Conservation (phyloP, 331 rosid species). For the Stylosanthes scabra region DNA sequence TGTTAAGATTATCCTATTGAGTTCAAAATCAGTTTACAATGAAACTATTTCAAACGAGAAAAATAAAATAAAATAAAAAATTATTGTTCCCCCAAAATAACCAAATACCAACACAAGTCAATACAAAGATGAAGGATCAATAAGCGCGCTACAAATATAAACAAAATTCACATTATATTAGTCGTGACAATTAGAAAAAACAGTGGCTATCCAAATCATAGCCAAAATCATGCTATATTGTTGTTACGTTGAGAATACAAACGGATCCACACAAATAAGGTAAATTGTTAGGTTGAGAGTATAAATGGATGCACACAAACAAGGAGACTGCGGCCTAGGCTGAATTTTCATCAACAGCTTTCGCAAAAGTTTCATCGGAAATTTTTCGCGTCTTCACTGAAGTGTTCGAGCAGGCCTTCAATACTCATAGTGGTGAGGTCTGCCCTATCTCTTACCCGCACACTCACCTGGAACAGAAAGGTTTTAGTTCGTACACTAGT, state of each 20-base stretch:
- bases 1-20: not conserved
- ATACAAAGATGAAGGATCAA: not conserved
- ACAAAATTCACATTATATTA: constrained; percentile 23
- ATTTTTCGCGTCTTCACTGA: constrained; percentile 67
- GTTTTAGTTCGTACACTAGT: constrained; percentile 15
- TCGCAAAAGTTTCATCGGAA: constrained; percentile 50
- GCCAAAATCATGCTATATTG: constrained; percentile 25
- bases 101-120: not conserved
- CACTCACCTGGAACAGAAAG: constrained; percentile 79
- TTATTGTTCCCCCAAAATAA: not conserved
- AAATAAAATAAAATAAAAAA: too few relatives aligned
- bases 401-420: constrained; percentile 69
- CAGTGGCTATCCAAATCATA: constrained; percentile 8
- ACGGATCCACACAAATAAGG: constrained; percentile 34
- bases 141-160: not conserved
- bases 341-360: constrained; percentile 22
- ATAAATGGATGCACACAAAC: constrained; percentile 37
- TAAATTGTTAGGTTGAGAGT: not conserved
- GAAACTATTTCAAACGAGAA: not conserved
- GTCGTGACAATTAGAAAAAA: constrained; percentile 3
- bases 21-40: not conserved
- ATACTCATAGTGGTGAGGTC: constrained; percentile 70
- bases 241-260: constrained; percentile 2
- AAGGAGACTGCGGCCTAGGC: not conserved
- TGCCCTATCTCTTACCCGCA: constrained; percentile 73